Conservation (phyloP, 192 early-diverging fungal genomes). For the Umbelopsis ramanniana region DNA sequence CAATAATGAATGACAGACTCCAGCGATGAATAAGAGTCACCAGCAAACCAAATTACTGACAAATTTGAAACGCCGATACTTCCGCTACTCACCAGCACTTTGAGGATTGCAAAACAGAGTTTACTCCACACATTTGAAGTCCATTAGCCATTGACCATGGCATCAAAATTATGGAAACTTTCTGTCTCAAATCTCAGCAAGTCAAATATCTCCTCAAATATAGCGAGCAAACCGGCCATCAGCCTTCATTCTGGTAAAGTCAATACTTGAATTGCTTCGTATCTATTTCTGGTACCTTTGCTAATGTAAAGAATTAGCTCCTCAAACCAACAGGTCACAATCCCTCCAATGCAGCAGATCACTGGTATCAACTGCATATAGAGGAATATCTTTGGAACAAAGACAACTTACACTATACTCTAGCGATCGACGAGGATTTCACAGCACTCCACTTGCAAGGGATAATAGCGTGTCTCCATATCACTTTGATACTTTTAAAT, state of each 20-base stretch:
- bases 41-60: too few relatives aligned
- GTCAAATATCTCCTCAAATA: neutral
- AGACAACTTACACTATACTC: neutral
- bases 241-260: neutral
- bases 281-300: neutral
- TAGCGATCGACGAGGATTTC: neutral
- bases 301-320: neutral
- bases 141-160: neutral
- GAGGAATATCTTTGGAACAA: neutral
- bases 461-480: conserved; percentile 23
- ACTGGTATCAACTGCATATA: neutral
- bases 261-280: neutral
- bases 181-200: neutral
- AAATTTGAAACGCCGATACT: too few relatives aligned
- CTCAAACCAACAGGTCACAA: neutral
- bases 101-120: too few relatives aligned
- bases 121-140: too few relatives aligned
- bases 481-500: conserved; percentile 84
- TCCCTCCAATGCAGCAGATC: neutral
- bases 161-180: neutral
- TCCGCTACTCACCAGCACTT: too few relatives aligned
- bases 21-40: too few relatives aligned
- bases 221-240: neutral
- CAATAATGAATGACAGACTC: too few relatives aligned
- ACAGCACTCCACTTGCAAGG: neutral